Evolutionary conservation across 345 rosid genomes (phyloP), one percentile per base, ranked within the genome.

Genomic region (Salix dunnii): DNA sequence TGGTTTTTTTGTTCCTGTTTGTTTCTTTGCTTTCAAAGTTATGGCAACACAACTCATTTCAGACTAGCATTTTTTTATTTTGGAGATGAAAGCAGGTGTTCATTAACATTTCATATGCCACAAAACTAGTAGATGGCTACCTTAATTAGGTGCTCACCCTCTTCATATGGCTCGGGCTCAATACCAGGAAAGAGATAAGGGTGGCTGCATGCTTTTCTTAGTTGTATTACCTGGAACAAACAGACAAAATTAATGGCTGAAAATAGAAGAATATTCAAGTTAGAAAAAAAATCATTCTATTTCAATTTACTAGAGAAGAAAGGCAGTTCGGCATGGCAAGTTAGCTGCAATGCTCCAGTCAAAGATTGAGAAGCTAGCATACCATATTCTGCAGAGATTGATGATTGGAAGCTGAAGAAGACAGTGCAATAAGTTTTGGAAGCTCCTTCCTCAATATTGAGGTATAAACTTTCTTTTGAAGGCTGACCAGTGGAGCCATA

Each of bases 151-250:
- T 94, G 98, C 86, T 93, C 97, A 67, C 93, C 98, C 79, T 92
- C 98, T 89, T 92, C 89, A 72, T 82, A 94, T 69, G 98, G 98
- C 82, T 92, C 97, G 9, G 97, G 93, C 82, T 94, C 97, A 63
- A 94, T 94, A 70, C 98, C 94, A 64, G 93, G 96, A 82, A 94
- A 94, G 77, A 94, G 92, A 80, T 92, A 94, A 78, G 97, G 97
- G 80, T 92, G 98, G 85, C 98, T 92, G 79, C 96, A 92, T 70
- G 97, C 90, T 89, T 94, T 94, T 74, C 98, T 83, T 62, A 92
- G 87, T 76, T 92, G 97, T 72, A 94, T 86, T 68, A 94, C 97
- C 98, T 92, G 74, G 67, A 72, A 58, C 82, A 53, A 72, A 60
- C 64, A 75, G 65, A 40, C 43, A 11, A 12, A 71, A n/a, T 73